Conservation (phyloP, 441 rosid genomes). For the Gossypium schwendimanii region DNA sequence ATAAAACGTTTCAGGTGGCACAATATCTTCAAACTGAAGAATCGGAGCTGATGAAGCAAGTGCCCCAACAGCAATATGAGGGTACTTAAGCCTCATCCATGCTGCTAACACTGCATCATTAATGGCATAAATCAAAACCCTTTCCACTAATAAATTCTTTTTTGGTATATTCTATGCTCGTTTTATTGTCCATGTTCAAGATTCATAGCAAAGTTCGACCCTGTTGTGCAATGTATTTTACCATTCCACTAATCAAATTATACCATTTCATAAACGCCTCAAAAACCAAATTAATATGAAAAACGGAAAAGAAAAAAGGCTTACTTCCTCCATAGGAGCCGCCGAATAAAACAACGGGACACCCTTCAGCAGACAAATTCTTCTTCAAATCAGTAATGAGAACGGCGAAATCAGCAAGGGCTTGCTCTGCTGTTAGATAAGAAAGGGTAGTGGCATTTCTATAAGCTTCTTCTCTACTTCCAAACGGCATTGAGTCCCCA, state of each 20-base stretch:
- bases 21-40: conserved; percentile 62
- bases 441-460: conserved; percentile 57
- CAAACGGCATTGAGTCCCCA: conserved; percentile 80
- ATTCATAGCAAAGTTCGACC: too few relatives aligned
- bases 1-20: conserved; percentile 32
- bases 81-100: conserved; percentile 93
- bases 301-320: conserved; percentile 7
- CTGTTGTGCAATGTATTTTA: too few relatives aligned
- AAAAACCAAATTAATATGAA: neutral
- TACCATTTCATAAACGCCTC: neutral
- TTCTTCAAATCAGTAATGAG: conserved; percentile 59
- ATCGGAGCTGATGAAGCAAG: conserved; percentile 89
- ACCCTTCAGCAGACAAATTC: conserved; percentile 69
- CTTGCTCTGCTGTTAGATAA: conserved; percentile 76
- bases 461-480: conserved; percentile 59
- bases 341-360: conserved; percentile 76
- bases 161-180: too few relatives aligned
- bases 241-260: neutral
- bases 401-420: conserved; percentile 76
- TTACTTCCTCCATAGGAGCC: conserved; percentile 96
- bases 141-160: neutral
- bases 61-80: conserved; percentile 78
- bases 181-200: too few relatives aligned
- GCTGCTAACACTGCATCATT: conserved; percentile 73
- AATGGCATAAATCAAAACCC: neutral